Evolutionary conservation across 1,284 basidiomycete species (phyloP).

Genomic region (Malassezia pachydermatis): DNA sequence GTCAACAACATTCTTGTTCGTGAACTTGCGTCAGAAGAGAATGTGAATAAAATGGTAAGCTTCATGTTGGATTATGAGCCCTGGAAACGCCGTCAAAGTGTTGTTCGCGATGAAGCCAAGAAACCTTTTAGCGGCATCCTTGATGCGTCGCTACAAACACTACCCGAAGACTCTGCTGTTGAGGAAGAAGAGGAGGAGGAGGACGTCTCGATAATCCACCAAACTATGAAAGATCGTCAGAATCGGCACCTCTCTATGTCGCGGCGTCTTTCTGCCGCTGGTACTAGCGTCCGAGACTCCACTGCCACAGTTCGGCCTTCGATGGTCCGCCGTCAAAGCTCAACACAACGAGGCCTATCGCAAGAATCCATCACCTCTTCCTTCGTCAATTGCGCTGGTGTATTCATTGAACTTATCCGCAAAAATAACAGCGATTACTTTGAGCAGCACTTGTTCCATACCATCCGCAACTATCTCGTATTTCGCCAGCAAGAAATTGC

Average conservation of each 20-base stretch:
- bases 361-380: slow-evolving; percentile 73
- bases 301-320: slow-evolving; percentile 35
- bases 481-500: slow-evolving; percentile 63
- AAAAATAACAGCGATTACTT: slow-evolving; percentile 99
- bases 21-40: slow-evolving; percentile 70
- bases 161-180: slow-evolving; percentile 32
- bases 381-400: slow-evolving; percentile 73
- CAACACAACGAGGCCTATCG: slow-evolving; percentile 27
- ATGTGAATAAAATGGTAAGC: slow-evolving; percentile 62
- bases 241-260: slow-evolving; percentile 8
- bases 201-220: slow-evolving; percentile 25
- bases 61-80: slow-evolving; percentile 61
- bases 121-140: too few species aligned
- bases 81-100: slow-evolving; percentile 13
- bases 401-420: slow-evolving; percentile 89
- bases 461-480: slow-evolving; percentile 77
- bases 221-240: slow-evolving; percentile 20
- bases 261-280: background rate
- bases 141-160: slow-evolving; percentile 9
- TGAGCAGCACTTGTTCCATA: slow-evolving; percentile 96
- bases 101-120: background rate
- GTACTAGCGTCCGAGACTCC: slow-evolving; percentile 33
- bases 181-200: slow-evolving; percentile 44
- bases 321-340: slow-evolving; percentile 28
- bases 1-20: slow-evolving; percentile 69